A percentile compares a stretch with the other conserved stretches of the same genome.
These are phyloP conservation scores for Knoxdaviesia proteae DNA, from an alignment of 2,329 filamentous ascomycete genomes.

Conservation along the genomic window DNA sequence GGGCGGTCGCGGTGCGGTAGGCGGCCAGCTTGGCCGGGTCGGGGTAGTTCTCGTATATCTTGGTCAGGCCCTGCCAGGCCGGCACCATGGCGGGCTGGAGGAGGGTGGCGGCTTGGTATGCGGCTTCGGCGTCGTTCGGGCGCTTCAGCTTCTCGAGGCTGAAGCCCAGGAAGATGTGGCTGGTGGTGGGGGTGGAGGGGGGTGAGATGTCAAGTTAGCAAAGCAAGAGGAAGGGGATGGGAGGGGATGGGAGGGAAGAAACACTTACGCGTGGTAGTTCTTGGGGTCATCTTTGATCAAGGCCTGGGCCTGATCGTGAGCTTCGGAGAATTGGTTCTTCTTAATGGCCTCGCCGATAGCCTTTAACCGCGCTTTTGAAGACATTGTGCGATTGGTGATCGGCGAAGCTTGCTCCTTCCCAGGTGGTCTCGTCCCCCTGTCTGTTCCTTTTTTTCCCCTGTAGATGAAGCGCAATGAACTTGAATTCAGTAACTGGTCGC, in stretches of 20 bases:
- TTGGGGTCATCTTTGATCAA: slow-evolving; percentile 52
- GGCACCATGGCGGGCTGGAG: slow-evolving; percentile 59
- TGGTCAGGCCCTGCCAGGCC: slow-evolving; percentile 77
- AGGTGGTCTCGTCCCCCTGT: no score
- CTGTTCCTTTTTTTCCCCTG: no score
- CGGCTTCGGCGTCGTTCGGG: slow-evolving; percentile 50
- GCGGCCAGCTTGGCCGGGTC: slow-evolving; percentile 45
- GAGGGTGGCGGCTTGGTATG: slow-evolving; percentile 52
- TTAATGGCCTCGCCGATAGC: slow-evolving; percentile 61
- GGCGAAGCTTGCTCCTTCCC: neutral
- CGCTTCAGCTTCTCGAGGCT: slow-evolving; percentile 58
- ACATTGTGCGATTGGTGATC: slow-evolving; percentile 17
- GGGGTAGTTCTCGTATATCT: slow-evolving; percentile 57
- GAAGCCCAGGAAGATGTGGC: slow-evolving; percentile 72
- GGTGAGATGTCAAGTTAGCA: neutral
- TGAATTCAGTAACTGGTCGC: no score
- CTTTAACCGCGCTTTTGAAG: slow-evolving; percentile 57
- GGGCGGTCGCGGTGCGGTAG: slow-evolving; percentile 41
- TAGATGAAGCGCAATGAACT: no score
- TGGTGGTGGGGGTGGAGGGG: slow-evolving; percentile 11
- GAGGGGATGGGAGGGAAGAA: neutral
- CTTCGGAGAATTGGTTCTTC: slow-evolving; percentile 59
- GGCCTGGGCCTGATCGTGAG: slow-evolving; percentile 44
- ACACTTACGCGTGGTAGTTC: slow-evolving; percentile 59
- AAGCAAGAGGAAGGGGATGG: no score